Evolutionary conservation across 2,329 filamentous ascomycete genomes (phyloP).

Genomic region (Botrytis fragariae): DNA sequence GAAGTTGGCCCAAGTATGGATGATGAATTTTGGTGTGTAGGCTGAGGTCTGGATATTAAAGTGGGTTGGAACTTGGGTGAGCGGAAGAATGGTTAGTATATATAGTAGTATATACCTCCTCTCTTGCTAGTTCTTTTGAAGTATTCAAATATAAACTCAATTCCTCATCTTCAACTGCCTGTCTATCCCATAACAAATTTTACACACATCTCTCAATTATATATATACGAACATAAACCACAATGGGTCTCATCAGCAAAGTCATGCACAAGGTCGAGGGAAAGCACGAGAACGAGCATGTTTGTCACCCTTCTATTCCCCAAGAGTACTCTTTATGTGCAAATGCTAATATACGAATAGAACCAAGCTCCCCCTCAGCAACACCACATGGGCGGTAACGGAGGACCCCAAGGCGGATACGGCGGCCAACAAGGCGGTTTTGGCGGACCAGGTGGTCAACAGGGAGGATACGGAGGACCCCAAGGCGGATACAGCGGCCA

Average conservation of each 20-base stretch:
- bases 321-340: background rate
- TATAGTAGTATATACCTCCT: background rate
- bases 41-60: background rate
- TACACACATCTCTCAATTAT: background rate
- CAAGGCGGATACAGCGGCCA: background rate
- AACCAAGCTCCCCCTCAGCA: background rate
- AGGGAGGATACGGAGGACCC: background rate
- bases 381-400: background rate
- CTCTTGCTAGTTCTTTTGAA: background rate
- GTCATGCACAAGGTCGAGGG: conserved; percentile 11
- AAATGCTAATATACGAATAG: background rate
- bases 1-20: background rate
- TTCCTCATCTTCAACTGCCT: background rate
- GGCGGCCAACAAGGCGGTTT: no score
- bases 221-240: background rate
- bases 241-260: conserved; percentile 9
- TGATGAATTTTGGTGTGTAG: background rate
- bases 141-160: background rate
- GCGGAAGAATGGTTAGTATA: background rate
- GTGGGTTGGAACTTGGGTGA: background rate
- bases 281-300: background rate
- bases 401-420: background rate
- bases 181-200: background rate
- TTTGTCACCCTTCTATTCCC: background rate
- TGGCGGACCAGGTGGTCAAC: background rate